Conservation (phyloP, 2,329 filamentous ascomycete species). For the Diplocarpon rosae region DNA sequence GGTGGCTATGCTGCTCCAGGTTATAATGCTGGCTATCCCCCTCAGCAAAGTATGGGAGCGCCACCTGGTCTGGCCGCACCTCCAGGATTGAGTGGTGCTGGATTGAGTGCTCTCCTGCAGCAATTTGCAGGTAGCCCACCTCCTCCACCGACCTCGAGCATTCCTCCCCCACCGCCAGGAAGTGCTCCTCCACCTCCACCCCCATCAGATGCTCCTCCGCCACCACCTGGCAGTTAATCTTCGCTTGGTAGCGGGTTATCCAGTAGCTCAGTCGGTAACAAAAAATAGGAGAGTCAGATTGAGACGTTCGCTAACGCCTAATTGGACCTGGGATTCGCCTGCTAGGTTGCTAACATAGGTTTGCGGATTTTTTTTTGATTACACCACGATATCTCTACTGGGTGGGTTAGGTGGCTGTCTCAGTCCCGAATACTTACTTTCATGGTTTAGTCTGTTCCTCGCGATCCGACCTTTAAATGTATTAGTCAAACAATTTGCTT, state of each 20-base stretch:
- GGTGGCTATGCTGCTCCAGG: constrained; percentile 36
- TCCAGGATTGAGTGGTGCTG: constrained; percentile 41
- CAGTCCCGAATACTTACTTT: constrained; percentile 4
- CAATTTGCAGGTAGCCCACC: constrained; percentile 43
- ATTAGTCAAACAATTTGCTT: constrained; percentile 2
- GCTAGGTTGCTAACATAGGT: constrained; percentile 9
- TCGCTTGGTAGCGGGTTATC: not conserved
- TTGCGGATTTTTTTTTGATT: not conserved
- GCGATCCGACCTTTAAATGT: constrained; percentile 4
- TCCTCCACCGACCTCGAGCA: constrained; percentile 41
- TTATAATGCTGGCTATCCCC: constrained; percentile 31
- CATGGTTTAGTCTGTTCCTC: constrained; percentile 1
- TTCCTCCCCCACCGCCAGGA: constrained; percentile 34
- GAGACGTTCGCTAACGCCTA: no score
- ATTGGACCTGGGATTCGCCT: not conserved
- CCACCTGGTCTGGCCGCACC: constrained; percentile 30
- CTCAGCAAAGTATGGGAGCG: constrained; percentile 35
- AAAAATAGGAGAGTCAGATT: no score
- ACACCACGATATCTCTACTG: no score
- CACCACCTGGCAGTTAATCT: constrained; percentile 14
- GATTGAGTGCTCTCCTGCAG: constrained; percentile 55
- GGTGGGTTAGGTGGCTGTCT: no score
- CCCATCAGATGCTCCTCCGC: constrained; percentile 29
- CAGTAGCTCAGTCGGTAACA: not conserved
- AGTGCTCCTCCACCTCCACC: constrained; percentile 53